A percentile compares a stretch with the other conserved stretches of the same genome.
Evolutionary conservation across 2,329 filamentous ascomycete genomes (phyloP).

Genomic region (Phialophora macrospora): DNA sequence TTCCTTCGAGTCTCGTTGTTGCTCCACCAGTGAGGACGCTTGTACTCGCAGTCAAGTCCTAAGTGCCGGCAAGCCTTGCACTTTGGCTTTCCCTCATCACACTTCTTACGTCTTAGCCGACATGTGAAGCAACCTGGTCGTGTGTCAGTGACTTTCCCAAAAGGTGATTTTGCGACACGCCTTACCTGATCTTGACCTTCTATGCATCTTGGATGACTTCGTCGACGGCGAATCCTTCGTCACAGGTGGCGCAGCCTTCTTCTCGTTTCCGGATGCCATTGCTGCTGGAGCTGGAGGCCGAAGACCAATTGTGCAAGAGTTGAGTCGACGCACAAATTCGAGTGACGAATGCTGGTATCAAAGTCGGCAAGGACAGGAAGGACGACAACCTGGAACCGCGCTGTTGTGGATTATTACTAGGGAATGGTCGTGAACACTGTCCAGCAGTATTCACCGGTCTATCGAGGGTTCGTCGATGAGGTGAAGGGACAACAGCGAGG

Average conservation of each 20-base stretch:
- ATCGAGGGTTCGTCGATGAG: slow-evolving; percentile 42
- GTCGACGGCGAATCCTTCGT: slow-evolving; percentile 44
- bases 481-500: slow-evolving; percentile 37
- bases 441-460: slow-evolving; percentile 48
- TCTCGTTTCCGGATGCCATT: slow-evolving; percentile 37
- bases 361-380: slow-evolving; percentile 26
- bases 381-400: slow-evolving; percentile 24
- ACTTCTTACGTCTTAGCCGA: slow-evolving; percentile 71
- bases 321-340: background rate
- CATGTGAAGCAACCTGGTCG: slow-evolving; percentile 68
- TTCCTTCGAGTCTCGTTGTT: slow-evolving; percentile 83
- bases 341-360: slow-evolving; percentile 15
- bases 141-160: slow-evolving; percentile 16
- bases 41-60: slow-evolving; percentile 90
- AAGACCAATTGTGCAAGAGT: slow-evolving; percentile 7
- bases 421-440: slow-evolving; percentile 47
- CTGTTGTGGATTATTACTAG: slow-evolving; percentile 38
- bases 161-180: slow-evolving; percentile 40
- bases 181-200: slow-evolving; percentile 91
- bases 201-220: slow-evolving; percentile 77
- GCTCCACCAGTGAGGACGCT: slow-evolving; percentile 95
- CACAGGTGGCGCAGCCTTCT: slow-evolving; percentile 35
- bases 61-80: slow-evolving; percentile 72
- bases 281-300: slow-evolving; percentile 6
- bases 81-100: slow-evolving; percentile 68